A percentile compares a stretch with the other conserved stretches of the same genome.
phyloP scores from a whole-genome alignment of 495 filamentous ascomycete species.

The Polyplosphaeria fusca region DNA sequence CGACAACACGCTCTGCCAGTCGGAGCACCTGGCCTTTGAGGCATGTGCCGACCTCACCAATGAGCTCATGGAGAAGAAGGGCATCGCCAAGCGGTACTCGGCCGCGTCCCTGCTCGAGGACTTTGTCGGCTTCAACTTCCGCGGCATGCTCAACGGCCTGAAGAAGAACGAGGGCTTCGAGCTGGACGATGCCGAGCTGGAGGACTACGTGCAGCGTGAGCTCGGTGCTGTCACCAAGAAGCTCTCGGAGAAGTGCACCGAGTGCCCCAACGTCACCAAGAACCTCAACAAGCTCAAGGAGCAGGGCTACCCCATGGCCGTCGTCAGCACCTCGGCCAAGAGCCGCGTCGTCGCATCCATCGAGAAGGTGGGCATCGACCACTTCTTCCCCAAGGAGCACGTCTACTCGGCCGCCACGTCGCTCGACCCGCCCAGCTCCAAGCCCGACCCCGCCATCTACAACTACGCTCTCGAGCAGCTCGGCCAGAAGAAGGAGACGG shows the following conservation, averaged over 20 bases:
- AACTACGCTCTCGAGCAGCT: conserved; percentile 72
- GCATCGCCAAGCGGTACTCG: conserved; percentile 71
- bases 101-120: conserved; percentile 73
- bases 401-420: conserved; percentile 84
- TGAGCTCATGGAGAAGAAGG: conserved; percentile 70
- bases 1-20: conserved; percentile 96
- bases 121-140: conserved; percentile 96
- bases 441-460: conserved; percentile 94
- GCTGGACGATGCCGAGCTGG: conserved; percentile 63
- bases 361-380: conserved; percentile 74
- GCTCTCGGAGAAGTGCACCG: conserved; percentile 64
- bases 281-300: conserved; percentile 64
- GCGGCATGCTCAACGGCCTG: conserved; percentile 77
- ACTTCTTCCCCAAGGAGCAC: conserved; percentile 70
- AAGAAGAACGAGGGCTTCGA: conserved; percentile 73
- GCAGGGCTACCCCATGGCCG: conserved; percentile 68
- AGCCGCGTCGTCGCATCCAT: conserved; percentile 75
- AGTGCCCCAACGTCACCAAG: conserved; percentile 70
- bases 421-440: conserved; percentile 73
- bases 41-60: conserved; percentile 91
- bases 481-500: conserved; percentile 70
- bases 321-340: conserved; percentile 77
- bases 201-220: conserved; percentile 73
- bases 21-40: conserved; percentile 88
- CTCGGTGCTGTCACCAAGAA: conserved; percentile 81